Percentiles rank a stretch among this genome's conserved stretches.
Evolutionary conservation across 2,329 filamentous ascomycete species (phyloP).

Genomic region (Clarireedia paspali): DNA sequence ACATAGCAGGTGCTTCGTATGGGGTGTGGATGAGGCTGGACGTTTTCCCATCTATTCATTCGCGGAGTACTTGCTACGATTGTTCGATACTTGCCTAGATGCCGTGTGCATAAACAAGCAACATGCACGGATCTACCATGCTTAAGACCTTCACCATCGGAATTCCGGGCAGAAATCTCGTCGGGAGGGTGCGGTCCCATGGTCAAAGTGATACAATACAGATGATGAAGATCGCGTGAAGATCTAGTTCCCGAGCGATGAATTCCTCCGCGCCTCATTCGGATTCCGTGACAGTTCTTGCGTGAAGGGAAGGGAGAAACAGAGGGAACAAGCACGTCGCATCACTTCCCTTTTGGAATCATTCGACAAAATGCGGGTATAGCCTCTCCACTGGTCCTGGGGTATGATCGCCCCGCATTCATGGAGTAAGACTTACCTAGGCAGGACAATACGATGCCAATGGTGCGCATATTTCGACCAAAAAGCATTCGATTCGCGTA

Average conservation of each 20-base stretch:
- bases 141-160: not conserved
- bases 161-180: not conserved
- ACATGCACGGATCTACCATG: not conserved
- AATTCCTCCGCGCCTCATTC: too few relatives aligned
- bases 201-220: too few relatives aligned
- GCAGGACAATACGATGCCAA: not conserved
- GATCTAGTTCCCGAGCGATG: too few relatives aligned
- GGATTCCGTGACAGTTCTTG: not conserved
- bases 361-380: constrained; percentile 1
- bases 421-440: not conserved
- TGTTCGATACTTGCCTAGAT: not conserved
- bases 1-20: too few relatives aligned
- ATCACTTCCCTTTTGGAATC: constrained; percentile 1
- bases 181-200: too few relatives aligned
- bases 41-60: too few relatives aligned
- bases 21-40: too few relatives aligned
- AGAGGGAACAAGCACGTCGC: not conserved
- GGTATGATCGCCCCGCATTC: constrained; percentile 8
- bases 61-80: too few relatives aligned
- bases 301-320: not conserved
- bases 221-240: too few relatives aligned
- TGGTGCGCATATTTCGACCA: not conserved
- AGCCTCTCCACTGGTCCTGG: constrained; percentile 1
- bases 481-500: too few relatives aligned
- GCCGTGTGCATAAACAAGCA: not conserved